Percentiles rank a stretch among this genome's conserved stretches.
These are phyloP conservation scores for Lentithecium fluviatile DNA, from an alignment of 495 filamentous ascomycete species.

Conservation along the genomic window DNA sequence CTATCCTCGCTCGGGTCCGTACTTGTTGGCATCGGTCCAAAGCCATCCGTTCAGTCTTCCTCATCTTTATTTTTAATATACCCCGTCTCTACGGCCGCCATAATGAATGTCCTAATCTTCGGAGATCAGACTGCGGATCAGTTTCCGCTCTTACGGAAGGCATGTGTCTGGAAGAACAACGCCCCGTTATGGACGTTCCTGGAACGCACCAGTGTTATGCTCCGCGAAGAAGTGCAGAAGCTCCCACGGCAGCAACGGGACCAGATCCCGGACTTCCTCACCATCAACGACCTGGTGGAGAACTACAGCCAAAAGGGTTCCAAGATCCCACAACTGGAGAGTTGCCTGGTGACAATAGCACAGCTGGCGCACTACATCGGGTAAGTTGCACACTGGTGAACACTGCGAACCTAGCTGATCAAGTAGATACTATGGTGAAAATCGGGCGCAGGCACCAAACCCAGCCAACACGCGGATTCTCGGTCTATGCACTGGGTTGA, in stretches of 20 bases:
- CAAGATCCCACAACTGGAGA: constrained; percentile 63
- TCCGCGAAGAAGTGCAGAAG: constrained; percentile 62
- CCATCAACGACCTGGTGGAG: constrained; percentile 68
- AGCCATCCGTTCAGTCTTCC: background rate
- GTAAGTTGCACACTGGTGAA: constrained; percentile 49
- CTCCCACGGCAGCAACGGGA: constrained; percentile 60
- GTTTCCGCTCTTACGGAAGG: constrained; percentile 61
- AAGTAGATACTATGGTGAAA: constrained; percentile 53
- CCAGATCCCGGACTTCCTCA: constrained; percentile 66
- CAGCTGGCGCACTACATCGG: constrained; percentile 76
- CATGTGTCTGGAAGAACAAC: constrained; percentile 64
- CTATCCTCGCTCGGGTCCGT: background rate
- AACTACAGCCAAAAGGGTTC: constrained; percentile 55
- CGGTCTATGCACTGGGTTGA: constrained; percentile 70
- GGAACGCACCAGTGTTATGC: constrained; percentile 57
- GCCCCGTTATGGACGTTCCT: constrained; percentile 65
- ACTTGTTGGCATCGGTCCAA: background rate
- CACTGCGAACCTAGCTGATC: constrained; percentile 37
- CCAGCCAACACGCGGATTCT: constrained; percentile 51
- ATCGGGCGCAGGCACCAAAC: constrained; percentile 48
- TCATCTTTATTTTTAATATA: constrained; percentile 20
- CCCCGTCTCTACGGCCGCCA: constrained; percentile 24
- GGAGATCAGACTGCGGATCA: constrained; percentile 80
- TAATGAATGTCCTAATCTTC: constrained; percentile 52
- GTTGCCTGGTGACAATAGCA: constrained; percentile 65